phyloP scores from a whole-genome alignment of 1,139 yeast species.

The Kodamaea fungicola region DNA sequence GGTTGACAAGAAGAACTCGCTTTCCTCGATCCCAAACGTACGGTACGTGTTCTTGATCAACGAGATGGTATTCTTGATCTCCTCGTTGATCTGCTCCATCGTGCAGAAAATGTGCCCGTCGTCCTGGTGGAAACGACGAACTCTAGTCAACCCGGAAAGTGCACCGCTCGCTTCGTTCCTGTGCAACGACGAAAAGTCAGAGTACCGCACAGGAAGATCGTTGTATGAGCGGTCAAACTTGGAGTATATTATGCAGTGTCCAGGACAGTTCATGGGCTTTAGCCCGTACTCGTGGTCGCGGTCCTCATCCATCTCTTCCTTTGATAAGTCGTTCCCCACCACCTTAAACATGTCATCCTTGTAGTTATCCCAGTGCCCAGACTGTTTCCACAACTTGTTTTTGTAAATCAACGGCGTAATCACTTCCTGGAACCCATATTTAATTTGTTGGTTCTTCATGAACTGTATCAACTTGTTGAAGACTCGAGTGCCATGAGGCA shows the following conservation, averaged over 20 bases:
- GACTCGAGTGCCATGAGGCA: slow-evolving; percentile 87
- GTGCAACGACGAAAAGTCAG: slow-evolving; percentile 92
- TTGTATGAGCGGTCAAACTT: slow-evolving; percentile 82
- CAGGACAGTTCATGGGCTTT: slow-evolving; percentile 99
- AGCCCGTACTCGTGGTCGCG: slow-evolving; percentile 64
- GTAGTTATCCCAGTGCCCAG: slow-evolving; percentile 97
- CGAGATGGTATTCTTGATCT: slow-evolving; percentile 70
- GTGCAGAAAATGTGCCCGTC: slow-evolving; percentile 97
- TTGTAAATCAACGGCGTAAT: slow-evolving; percentile 90
- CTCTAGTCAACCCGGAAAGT: slow-evolving; percentile 88
- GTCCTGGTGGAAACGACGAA: slow-evolving; percentile 96
- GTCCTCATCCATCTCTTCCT: slow-evolving; percentile 19
- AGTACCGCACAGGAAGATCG: slow-evolving; percentile 83
- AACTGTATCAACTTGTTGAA: slow-evolving; percentile 75
- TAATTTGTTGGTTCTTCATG: slow-evolving; percentile 80
- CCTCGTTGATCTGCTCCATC: slow-evolving; percentile 72
- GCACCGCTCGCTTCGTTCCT: slow-evolving; percentile 97
- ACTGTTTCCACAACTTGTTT: slow-evolving; percentile 79
- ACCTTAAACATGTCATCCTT: slow-evolving; percentile 93
- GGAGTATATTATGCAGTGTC: slow-evolving; percentile 86
- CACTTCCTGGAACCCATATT: slow-evolving; percentile 88
- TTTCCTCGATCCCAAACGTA: slow-evolving; percentile 61
- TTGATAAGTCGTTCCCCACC: slow-evolving; percentile 41
- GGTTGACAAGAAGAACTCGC: slow-evolving; percentile 71
- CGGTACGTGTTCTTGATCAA: slow-evolving; percentile 76